These are phyloP conservation scores for Lagenidium sp. DNA, from an alignment of 352 stramenopile genomes.

Conservation along the genomic window DNA sequence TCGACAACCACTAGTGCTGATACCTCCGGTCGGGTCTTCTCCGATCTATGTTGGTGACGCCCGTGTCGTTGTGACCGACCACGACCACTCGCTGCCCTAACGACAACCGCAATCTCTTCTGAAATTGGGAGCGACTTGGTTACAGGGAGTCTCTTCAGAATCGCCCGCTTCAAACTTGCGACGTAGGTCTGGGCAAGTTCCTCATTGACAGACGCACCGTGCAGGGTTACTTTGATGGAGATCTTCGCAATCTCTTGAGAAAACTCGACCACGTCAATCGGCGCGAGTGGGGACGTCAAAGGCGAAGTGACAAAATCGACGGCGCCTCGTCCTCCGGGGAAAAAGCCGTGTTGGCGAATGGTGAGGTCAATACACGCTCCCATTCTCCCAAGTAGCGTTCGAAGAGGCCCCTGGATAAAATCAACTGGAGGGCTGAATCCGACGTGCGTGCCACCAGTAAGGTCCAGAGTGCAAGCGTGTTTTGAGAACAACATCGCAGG, in stretches of 20 bases:
- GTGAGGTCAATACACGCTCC: conserved; percentile 22
- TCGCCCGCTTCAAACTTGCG: conserved; percentile 15
- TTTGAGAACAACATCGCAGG: conserved; percentile 33
- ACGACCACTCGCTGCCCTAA: no score
- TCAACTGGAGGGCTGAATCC: conserved; percentile 53
- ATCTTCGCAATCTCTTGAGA: conserved; percentile 21
- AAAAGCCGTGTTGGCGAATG: conserved; percentile 38
- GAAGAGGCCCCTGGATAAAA: conserved; percentile 43
- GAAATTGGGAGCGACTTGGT: conserved; percentile 8
- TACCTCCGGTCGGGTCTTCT: conserved; percentile 14
- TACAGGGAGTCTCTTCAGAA: conserved; percentile 14
- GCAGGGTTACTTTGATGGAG: conserved; percentile 32
- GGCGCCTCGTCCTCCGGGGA: conserved; percentile 29
- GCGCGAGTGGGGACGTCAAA: conserved; percentile 7
- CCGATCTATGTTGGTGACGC: conserved; percentile 5
- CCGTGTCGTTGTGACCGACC: not conserved
- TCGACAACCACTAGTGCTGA: conserved; percentile 32
- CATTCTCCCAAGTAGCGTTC: conserved; percentile 30
- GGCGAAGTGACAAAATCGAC: conserved; percentile 21
- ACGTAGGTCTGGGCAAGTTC: conserved; percentile 27
- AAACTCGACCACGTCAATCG: conserved; percentile 29
- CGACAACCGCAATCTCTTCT: conserved; percentile 26
- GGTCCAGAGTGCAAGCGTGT: conserved; percentile 13
- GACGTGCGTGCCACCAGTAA: conserved; percentile 51
- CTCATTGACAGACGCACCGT: conserved; percentile 23